These are phyloP conservation scores for Moricandia arvensis DNA, from an alignment of 345 rosid species.

Conservation along the genomic window DNA sequence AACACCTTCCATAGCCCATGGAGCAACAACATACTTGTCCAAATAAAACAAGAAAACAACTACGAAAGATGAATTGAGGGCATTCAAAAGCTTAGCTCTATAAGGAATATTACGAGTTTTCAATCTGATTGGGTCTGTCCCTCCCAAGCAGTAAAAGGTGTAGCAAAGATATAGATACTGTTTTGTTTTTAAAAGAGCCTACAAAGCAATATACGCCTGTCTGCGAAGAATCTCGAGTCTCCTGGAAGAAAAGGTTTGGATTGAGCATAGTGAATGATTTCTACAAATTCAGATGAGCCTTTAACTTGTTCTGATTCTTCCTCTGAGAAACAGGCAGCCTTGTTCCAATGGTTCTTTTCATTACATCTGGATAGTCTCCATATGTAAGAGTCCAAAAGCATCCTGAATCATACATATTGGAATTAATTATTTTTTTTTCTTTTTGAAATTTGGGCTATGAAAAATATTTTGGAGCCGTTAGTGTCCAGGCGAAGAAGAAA, in stretches of 20 bases:
- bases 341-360: background rate
- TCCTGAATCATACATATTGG: too few relatives aligned
- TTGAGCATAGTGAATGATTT: background rate
- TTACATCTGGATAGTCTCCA: background rate
- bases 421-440: too few relatives aligned
- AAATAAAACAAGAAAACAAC: constrained; percentile 8
- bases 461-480: too few relatives aligned
- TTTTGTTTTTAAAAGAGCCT: too few relatives aligned
- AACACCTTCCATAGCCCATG: constrained; percentile 38
- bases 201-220: too few relatives aligned
- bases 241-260: background rate
- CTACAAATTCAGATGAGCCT: background rate
- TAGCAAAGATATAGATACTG: background rate
- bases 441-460: too few relatives aligned
- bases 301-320: background rate
- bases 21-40: constrained; percentile 34
- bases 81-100: background rate
- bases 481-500: background rate
- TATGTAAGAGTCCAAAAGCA: background rate
- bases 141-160: too few relatives aligned
- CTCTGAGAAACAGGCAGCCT: background rate
- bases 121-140: constrained; percentile 28
- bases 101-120: background rate
- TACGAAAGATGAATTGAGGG: background rate
- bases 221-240: background rate